phyloP scores from a whole-genome alignment of 2,329 filamentous ascomycete species.

The Fusarium compactum region DNA sequence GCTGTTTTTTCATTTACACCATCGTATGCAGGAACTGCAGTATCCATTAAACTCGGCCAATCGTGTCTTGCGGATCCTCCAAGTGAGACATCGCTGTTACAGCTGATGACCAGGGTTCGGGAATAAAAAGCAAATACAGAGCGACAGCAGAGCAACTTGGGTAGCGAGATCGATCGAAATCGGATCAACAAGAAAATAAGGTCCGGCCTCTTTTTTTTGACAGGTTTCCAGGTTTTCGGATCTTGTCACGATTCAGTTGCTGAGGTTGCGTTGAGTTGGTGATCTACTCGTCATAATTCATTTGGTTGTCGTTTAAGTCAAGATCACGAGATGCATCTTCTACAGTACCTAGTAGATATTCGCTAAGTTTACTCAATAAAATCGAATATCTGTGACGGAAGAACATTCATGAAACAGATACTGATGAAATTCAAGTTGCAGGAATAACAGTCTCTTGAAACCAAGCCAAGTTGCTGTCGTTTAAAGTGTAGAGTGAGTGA shows the following conservation, averaged over 20 bases:
- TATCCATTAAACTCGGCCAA: background rate
- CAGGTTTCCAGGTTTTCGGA: background rate
- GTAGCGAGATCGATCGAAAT: slow-evolving; percentile 10
- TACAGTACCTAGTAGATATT: background rate
- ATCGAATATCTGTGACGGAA: background rate
- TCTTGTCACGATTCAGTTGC: background rate
- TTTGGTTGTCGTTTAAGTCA: background rate
- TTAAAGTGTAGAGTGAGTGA: background rate
- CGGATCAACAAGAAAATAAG: background rate
- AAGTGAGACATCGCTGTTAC: slow-evolving; percentile 3
- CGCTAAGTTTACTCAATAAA: background rate
- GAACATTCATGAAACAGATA: background rate
- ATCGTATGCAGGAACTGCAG: background rate
- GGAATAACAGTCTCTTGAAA: background rate
- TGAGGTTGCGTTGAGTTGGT: background rate
- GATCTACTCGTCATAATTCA: background rate
- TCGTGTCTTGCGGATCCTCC: background rate
- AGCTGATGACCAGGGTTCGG: slow-evolving; percentile 2
- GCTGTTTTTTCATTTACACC: background rate
- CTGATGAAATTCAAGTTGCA: background rate
- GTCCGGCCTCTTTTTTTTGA: background rate
- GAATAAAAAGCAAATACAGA: slow-evolving; percentile 9
- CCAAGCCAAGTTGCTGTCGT: background rate
- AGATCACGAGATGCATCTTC: background rate
- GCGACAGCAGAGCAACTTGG: background rate